Percentiles rank a stretch among this genome's conserved stretches.
Conservation (phyloP, 2,329 filamentous ascomycete genomes). For the Monosporascus sp. region DNA sequence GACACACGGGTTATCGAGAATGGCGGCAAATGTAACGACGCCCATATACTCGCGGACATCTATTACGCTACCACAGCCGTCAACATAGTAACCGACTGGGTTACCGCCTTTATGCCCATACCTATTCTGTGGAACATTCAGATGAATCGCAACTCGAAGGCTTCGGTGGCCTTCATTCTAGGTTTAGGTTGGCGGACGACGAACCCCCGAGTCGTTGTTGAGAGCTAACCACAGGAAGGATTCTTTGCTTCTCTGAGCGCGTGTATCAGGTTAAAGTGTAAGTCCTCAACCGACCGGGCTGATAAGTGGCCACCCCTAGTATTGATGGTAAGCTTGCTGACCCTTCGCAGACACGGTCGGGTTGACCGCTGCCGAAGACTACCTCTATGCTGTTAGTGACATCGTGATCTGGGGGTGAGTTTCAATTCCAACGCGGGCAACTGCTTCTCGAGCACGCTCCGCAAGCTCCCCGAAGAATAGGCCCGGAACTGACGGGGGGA, state of each 20-base stretch:
- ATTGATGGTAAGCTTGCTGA: background rate
- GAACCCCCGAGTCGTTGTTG: background rate
- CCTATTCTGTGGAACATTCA: slow-evolving; percentile 16
- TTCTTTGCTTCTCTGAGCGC: slow-evolving; percentile 12
- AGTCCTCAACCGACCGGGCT: background rate
- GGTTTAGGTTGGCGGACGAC: slow-evolving; percentile 9
- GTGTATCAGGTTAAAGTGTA: slow-evolving; percentile 13
- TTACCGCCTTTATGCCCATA: slow-evolving; percentile 14
- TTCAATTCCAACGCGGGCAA: background rate
- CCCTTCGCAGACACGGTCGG: slow-evolving; percentile 6
- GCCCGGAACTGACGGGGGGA: background rate
- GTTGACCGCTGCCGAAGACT: slow-evolving; percentile 10
- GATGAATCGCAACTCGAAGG: slow-evolving; percentile 13
- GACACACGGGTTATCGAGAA: slow-evolving; percentile 2
- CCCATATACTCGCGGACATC: slow-evolving; percentile 10
- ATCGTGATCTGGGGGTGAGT: slow-evolving; percentile 16
- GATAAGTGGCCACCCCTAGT: too few relatives aligned
- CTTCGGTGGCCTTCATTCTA: slow-evolving; percentile 12
- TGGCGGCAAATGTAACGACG: slow-evolving; percentile 6
- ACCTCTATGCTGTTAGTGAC: slow-evolving; percentile 12
- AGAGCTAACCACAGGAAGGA: background rate
- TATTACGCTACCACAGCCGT: slow-evolving; percentile 16
- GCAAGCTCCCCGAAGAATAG: background rate
- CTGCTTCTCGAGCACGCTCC: background rate
- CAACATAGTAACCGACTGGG: slow-evolving; percentile 15